Evolutionary conservation across 1,284 basidiomycete species (phyloP).

Genomic region (Sporisorium reilianum): DNA sequence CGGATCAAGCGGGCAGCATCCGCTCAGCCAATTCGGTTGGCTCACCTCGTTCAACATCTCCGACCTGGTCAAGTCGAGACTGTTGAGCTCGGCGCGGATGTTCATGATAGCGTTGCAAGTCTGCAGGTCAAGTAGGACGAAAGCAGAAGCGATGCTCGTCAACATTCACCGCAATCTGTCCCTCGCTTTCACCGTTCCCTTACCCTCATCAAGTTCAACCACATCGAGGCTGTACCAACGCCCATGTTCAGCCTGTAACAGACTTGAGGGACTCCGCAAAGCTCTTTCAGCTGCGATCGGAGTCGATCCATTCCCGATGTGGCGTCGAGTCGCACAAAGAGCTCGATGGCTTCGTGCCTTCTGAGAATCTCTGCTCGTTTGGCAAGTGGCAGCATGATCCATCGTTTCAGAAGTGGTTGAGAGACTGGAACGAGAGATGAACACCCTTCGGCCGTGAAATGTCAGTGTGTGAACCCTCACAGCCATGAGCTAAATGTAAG

Average conservation of each 20-base stretch:
- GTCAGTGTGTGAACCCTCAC: too few relatives aligned
- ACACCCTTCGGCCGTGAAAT: too few relatives aligned
- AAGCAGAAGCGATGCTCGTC: neutral
- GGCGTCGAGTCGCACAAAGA: conserved; percentile 28
- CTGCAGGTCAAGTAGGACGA: neutral
- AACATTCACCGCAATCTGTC: neutral
- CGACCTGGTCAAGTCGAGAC: conserved; percentile 18
- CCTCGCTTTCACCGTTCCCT: neutral
- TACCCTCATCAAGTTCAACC: conserved; percentile 35
- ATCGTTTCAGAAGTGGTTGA: conserved; percentile 28
- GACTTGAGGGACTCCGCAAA: conserved; percentile 26
- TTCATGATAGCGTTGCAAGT: conserved; percentile 41
- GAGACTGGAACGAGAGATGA: conserved; percentile 15
- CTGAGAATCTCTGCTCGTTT: conserved; percentile 19
- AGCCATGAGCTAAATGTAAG: too few relatives aligned
- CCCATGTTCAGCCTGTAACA: conserved; percentile 40
- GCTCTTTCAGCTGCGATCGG: conserved; percentile 22
- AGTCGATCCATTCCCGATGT: conserved; percentile 20
- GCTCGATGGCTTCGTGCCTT: conserved; percentile 45
- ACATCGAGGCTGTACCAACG: conserved; percentile 17
- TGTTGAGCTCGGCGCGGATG: conserved; percentile 23
- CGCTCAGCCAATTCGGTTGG: neutral
- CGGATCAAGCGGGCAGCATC: neutral
- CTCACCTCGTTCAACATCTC: conserved; percentile 27
- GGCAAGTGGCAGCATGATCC: conserved; percentile 42